Percentiles rank a stretch among this genome's conserved stretches.
Conservation (phyloP, 495 filamentous ascomycete species). For the Sporormia fimetaria region DNA sequence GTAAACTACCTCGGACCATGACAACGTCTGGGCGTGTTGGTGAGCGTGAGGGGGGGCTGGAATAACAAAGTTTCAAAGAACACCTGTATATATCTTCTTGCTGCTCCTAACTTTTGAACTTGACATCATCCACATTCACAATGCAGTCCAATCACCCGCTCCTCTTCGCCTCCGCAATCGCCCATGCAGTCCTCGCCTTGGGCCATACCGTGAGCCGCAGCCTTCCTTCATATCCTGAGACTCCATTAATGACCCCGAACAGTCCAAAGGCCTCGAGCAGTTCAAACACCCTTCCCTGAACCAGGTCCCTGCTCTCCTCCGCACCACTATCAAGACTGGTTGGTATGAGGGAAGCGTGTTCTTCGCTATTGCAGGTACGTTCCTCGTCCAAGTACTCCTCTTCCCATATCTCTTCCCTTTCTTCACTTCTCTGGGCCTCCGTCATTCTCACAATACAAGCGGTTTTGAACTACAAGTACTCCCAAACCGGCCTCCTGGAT, state of each 20-base stretch:
- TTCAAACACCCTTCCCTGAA: slow-evolving; percentile 18
- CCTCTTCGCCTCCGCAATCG: slow-evolving; percentile 13
- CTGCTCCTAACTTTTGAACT: no score
- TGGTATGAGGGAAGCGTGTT: slow-evolving; percentile 24
- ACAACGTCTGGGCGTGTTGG: no score
- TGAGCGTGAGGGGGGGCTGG: no score
- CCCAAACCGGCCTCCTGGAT: slow-evolving; percentile 14
- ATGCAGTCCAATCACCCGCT: slow-evolving; percentile 18
- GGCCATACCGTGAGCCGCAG: slow-evolving; percentile 16
- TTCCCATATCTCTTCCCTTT: background rate
- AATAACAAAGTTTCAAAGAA: no score
- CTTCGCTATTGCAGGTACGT: slow-evolving; percentile 19
- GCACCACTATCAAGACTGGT: slow-evolving; percentile 8
- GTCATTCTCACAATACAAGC: slow-evolving; percentile 4
- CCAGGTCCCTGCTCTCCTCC: slow-evolving; percentile 8
- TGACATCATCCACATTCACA: no score
- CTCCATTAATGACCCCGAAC: background rate
- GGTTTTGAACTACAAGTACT: slow-evolving; percentile 22
- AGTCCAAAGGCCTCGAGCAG: slow-evolving; percentile 20
- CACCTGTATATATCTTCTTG: no score
- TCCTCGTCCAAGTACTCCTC: no score
- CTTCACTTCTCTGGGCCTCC: background rate
- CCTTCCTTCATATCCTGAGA: background rate
- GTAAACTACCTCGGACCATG: no score
- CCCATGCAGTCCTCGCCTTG: slow-evolving; percentile 13